Base-by-base conservation (phyloP, 2,329 filamentous ascomycete species). In the Aureobasidium sp. region DNA sequence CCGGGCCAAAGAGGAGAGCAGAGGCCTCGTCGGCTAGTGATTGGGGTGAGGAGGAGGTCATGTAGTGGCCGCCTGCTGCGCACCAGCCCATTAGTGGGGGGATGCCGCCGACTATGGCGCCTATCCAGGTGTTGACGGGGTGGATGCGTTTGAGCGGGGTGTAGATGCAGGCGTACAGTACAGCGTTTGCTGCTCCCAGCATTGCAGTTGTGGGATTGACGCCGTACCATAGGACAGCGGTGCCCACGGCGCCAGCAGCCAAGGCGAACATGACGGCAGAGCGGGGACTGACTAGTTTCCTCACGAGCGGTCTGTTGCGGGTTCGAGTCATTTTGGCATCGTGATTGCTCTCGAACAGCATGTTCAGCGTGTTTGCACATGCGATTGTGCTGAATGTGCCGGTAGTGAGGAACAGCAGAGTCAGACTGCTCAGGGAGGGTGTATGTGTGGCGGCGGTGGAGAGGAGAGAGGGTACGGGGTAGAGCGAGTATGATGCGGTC, bases 11-110 rank as follows among this genome's bases (percentile, higher is more conserved):
- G 7, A 69, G 59, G 5, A 69, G 56, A 45, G 67, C 65, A 35
- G 62, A 57, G 4, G 61, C 57, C 52, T 69, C 67, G 7, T 58
- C 60, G 53, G 52, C 57, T 56, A 61, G 25, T 7, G 47, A 32
- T 19, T 27, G 39, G 19, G 48, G 32, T 21, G 53, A 49, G 17
- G 56, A 42, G 5, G 41, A 35, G 12, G 48, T 38, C 2, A 48
- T 19, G 39, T 84, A 85, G 68, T 96, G 89, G 48, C 90, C 90
- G 0, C 90, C 90, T 0, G 93, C 93, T 0, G 93, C 93, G 14
- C 90, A 88, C 93, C 93, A 98, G 59, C 93, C 93, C 93, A 98
- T 98, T 27, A 98, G 72, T 0, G 93, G 93, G 0, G 93, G 91
- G 54, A 98, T 95, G 1, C 86, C 90, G 57, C 93, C 93, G 0